A percentile compares a stretch with the other conserved stretches of the same genome.
Evolutionary conservation across 2,329 filamentous ascomycete genomes (phyloP).

Genomic region (Paraphaeosphaeria sporulosa): DNA sequence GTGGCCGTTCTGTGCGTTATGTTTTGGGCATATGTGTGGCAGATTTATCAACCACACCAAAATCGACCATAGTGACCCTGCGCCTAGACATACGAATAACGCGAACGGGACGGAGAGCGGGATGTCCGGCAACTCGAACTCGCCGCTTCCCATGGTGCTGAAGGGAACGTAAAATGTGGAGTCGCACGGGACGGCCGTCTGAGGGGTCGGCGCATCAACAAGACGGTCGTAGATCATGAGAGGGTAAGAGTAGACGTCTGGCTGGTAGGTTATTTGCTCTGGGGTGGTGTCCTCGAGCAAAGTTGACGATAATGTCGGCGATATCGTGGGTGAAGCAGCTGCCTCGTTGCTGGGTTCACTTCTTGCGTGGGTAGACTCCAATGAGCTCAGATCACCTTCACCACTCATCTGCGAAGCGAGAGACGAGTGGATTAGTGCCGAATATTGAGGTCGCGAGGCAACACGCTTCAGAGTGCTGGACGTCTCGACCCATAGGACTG

Average conservation of each 20-base stretch:
- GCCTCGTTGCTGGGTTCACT: neutral
- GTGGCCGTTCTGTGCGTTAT: too few species aligned
- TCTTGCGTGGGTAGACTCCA: too few species aligned
- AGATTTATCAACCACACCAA: slow-evolving; percentile 3
- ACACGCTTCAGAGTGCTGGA: slow-evolving; percentile 5
- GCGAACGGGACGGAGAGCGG: neutral
- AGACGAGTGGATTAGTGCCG: neutral
- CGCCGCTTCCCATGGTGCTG: neutral
- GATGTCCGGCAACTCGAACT: neutral
- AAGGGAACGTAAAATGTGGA: neutral
- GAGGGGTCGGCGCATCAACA: too few species aligned
- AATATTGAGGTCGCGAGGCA: neutral
- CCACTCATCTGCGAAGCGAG: neutral
- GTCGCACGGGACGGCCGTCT: neutral
- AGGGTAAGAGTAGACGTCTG: neutral
- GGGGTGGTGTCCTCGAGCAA: neutral
- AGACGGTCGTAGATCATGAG: slow-evolving; percentile 1
- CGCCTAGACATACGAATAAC: neutral
- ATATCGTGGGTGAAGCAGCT: neutral
- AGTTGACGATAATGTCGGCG: neutral
- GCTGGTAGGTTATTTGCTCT: neutral
- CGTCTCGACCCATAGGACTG: neutral
- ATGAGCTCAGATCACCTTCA: neutral
- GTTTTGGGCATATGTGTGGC: neutral
- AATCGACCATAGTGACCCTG: neutral